phyloP scores from a whole-genome alignment of 1,284 basidiomycete species.

The Moesziomyces aphidis region DNA sequence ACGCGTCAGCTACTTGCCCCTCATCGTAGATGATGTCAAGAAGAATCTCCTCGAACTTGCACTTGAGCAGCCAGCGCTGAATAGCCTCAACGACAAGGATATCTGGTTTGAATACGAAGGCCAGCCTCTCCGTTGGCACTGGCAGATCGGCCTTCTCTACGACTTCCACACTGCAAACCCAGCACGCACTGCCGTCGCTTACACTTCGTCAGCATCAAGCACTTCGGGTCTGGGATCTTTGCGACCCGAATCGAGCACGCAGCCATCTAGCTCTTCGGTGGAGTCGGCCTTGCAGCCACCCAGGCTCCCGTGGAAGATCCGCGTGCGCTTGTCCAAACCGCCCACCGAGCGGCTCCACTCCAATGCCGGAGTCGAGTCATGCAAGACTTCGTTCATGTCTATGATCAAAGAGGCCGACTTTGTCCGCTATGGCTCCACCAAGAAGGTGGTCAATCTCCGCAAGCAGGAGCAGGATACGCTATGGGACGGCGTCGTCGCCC shows the following conservation, averaged over 20 bases:
- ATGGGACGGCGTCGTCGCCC: slow-evolving; percentile 70
- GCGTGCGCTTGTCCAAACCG: slow-evolving; percentile 48
- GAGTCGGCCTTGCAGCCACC: slow-evolving; percentile 6
- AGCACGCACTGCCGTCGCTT: slow-evolving; percentile 31
- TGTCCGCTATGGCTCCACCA: slow-evolving; percentile 59
- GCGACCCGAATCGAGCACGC: slow-evolving; percentile 10
- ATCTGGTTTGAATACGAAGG: slow-evolving; percentile 60
- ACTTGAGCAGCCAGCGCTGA: slow-evolving; percentile 36
- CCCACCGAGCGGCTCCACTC: slow-evolving; percentile 53
- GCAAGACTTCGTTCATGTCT: slow-evolving; percentile 59
- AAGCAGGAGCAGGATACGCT: slow-evolving; percentile 59
- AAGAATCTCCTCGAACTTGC: slow-evolving; percentile 49
- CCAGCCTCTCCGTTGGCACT: slow-evolving; percentile 59
- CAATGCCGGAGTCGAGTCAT: slow-evolving; percentile 42
- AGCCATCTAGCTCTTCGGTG: not conserved
- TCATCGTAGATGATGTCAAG: slow-evolving; percentile 49
- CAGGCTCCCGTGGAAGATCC: slow-evolving; percentile 50
- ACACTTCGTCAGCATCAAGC: slow-evolving; percentile 7
- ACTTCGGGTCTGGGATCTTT: slow-evolving; percentile 17
- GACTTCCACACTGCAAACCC: slow-evolving; percentile 54
- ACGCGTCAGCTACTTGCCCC: slow-evolving; percentile 56
- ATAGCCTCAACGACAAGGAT: slow-evolving; percentile 41
- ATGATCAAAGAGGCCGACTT: slow-evolving; percentile 64
- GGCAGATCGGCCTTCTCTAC: slow-evolving; percentile 61
- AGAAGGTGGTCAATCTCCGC: slow-evolving; percentile 54